Conservation (phyloP, 352 stramenopile genomes). For the Pythium oligandrum region DNA sequence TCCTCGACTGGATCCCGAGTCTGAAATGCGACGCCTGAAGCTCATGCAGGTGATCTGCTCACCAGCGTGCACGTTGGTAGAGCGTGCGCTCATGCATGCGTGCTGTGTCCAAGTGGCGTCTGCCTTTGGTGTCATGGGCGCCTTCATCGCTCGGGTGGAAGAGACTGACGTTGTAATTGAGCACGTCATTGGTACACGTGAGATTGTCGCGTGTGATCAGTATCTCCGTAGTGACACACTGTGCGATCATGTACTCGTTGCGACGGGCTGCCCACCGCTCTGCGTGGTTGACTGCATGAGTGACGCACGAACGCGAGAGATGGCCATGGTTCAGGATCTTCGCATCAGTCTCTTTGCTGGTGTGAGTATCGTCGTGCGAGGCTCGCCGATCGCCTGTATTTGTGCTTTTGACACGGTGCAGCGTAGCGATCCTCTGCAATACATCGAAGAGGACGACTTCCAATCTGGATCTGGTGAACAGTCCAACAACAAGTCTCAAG, state of each 20-base stretch:
- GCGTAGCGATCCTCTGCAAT: neutral
- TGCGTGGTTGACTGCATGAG: constrained; percentile 40
- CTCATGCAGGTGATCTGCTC: constrained; percentile 49
- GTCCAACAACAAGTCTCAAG: too few relatives aligned
- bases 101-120: constrained; percentile 44
- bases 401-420: constrained; percentile 17
- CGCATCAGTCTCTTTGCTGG: constrained; percentile 49
- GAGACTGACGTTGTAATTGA: constrained; percentile 46
- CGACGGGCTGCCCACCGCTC: constrained; percentile 28
- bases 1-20: constrained; percentile 29
- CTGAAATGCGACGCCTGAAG: constrained; percentile 39
- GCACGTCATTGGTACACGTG: constrained; percentile 32
- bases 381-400: constrained; percentile 48
- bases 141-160: constrained; percentile 57
- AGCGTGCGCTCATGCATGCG: constrained; percentile 48
- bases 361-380: constrained; percentile 38
- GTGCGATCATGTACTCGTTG: constrained; percentile 55
- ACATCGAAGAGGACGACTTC: constrained; percentile 6
- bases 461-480: too few relatives aligned
- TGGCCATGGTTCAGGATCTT: constrained; percentile 54
- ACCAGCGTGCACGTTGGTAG: constrained; percentile 49
- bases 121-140: constrained; percentile 36
- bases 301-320: constrained; percentile 40
- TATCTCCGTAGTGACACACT: constrained; percentile 42
- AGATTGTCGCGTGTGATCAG: constrained; percentile 19